These are phyloP conservation scores for Colletotrichum tropicale DNA, from an alignment of 2,329 filamentous ascomycete species.

Conservation along the genomic window DNA sequence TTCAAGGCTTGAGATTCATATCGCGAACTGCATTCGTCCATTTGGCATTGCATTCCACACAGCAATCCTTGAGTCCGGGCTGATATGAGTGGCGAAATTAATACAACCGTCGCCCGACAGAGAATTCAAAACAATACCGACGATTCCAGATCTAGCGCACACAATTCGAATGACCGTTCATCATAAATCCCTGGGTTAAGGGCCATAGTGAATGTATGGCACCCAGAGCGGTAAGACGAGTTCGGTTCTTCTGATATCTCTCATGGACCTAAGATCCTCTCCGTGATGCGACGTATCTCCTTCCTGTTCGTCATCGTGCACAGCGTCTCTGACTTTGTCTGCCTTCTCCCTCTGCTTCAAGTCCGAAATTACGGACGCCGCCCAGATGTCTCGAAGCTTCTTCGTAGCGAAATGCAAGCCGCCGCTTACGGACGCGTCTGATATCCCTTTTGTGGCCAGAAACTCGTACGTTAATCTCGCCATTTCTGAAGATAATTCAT, in stretches of 20 bases:
- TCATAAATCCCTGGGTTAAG: rapidly evolving
- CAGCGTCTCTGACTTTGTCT: neutral
- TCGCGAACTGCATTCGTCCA: too few species aligned
- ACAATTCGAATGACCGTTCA: too few species aligned
- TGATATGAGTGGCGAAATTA: too few species aligned
- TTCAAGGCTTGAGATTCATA: neutral
- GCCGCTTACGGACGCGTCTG: neutral
- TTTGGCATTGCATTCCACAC: too few species aligned
- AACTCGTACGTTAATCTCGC: conserved; percentile 30
- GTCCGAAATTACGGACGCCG: neutral
- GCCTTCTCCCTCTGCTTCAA: neutral
- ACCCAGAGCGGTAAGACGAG: neutral
- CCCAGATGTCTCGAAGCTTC: neutral
- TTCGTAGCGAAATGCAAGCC: conserved; percentile 6
- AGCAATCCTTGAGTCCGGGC: too few species aligned
- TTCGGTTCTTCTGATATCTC: neutral
- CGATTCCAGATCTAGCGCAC: too few species aligned
- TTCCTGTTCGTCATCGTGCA: neutral
- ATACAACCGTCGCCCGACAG: too few species aligned
- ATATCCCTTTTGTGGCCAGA: neutral
- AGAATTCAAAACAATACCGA: too few species aligned
- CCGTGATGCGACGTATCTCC: neutral
- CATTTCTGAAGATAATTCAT: conserved; percentile 33
- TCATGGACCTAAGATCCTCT: neutral
- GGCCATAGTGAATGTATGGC: neutral